Evolutionary conservation across 148 eudicot genomes (phyloP), one percentile per base, ranked within the genome.

Genomic region (Cornus florida): DNA sequence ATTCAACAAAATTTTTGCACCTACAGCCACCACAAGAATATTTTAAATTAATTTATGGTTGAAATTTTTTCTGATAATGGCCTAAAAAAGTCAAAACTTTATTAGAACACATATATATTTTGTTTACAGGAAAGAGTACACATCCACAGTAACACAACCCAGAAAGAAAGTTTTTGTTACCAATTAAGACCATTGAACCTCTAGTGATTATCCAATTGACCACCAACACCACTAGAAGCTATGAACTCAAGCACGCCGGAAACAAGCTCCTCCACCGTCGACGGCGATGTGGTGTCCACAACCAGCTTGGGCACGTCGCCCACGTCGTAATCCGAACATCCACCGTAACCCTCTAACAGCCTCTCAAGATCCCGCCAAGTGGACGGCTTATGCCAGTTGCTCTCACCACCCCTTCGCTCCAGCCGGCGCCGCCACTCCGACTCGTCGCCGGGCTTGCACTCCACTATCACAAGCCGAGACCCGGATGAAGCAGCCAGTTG

Each of bases 301-400:
- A 87, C 93, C 64, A 94, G 70, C 88, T 83, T 89, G 0, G 89
- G 82, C 56, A 94, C 90, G 2, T 88, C 89, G 1, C 85, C 93
- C 62, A 87, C 84, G 59, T 92, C 98, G 76, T 88, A 92, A 62
- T 88, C 97, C 73, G 86, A 80, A 79, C 94, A 92, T 20, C 94
- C 93, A 46, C 56, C 90, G 41, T 91, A 91, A 53, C 83, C 85
- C 60, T 91, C 93, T 77, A 94, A 43, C 81, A 90, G 22, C 48
- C 81, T 71, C 90, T 86, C 88, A 67, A 94, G 70, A 33, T 92
- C 98, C 46, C 8, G 64, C 98, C 98, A 94, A 80, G 92, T 83
- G 43, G 79, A 70, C 64, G 98, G 97, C 86, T 91, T 92, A 79
- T 92, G 96, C 93, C 97, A 82, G 85, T 28, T 28, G 28, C 84